These are phyloP conservation scores for Beauveria varroae DNA, from an alignment of 2,329 filamentous ascomycete species.

Conservation along the genomic window DNA sequence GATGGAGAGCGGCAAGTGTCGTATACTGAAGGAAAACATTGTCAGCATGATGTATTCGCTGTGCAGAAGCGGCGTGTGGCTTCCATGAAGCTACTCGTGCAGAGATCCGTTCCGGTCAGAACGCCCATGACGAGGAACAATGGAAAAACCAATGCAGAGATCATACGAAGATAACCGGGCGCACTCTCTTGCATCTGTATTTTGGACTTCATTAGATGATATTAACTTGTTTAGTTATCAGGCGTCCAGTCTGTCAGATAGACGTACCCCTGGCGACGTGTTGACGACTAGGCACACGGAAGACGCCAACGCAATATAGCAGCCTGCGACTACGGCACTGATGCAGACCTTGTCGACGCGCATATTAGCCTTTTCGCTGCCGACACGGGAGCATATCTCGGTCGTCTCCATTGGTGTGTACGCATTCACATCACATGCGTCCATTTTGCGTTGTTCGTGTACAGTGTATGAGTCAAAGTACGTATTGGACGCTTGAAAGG, in stretches of 20 bases:
- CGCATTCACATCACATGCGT: slow-evolving; percentile 18
- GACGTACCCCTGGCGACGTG: slow-evolving; percentile 33
- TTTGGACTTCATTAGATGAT: background rate
- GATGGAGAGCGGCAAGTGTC: slow-evolving; percentile 12
- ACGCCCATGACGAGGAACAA: slow-evolving; percentile 42
- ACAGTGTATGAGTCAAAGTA: background rate
- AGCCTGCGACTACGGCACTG: slow-evolving; percentile 43
- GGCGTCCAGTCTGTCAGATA: too few species aligned
- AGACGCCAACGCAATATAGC: slow-evolving; percentile 43
- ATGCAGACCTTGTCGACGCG: slow-evolving; percentile 45
- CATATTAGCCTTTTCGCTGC: slow-evolving; percentile 44
- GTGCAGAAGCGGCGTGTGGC: background rate
- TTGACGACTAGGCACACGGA: slow-evolving; percentile 38
- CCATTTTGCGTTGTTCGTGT: background rate
- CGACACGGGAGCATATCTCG: slow-evolving; percentile 42
- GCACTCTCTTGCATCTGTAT: slow-evolving; percentile 35
- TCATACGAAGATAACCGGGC: slow-evolving; percentile 37
- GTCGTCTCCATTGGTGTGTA: slow-evolving; percentile 42
- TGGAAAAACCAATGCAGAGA: slow-evolving; percentile 39
- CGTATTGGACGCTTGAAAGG: background rate
- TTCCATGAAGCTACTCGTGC: slow-evolving; percentile 39
- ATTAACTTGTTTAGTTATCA: background rate
- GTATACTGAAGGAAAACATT: slow-evolving; percentile 12
- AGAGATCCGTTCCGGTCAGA: slow-evolving; percentile 40
- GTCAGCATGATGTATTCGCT: background rate